Conservation (phyloP, 805 yeast species). For the Candida vaughaniae region DNA sequence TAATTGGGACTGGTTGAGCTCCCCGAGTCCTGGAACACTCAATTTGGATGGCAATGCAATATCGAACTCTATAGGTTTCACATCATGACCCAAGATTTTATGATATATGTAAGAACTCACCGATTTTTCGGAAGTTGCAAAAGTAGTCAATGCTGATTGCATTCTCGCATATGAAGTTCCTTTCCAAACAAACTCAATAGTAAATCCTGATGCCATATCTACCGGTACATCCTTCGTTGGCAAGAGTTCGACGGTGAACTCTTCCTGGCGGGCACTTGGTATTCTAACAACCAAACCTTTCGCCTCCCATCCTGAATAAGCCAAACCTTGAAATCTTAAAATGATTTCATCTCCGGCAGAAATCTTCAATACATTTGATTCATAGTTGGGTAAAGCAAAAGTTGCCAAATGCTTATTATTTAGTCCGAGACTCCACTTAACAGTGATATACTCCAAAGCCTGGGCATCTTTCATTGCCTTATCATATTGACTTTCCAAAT, state of each 20-base stretch:
- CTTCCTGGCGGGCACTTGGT: conserved; percentile 66
- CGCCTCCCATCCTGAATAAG: conserved; percentile 61
- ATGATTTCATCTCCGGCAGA: conserved; percentile 85
- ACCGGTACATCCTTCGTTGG: conserved; percentile 52
- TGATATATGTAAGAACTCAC: conserved; percentile 76
- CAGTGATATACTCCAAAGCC: conserved; percentile 68
- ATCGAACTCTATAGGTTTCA: conserved; percentile 60
- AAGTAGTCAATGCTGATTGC: conserved; percentile 71
- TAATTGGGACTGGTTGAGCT: conserved; percentile 74
- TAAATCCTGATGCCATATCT: conserved; percentile 60
- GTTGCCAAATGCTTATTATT: conserved; percentile 67
- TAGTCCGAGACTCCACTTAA: conserved; percentile 70
- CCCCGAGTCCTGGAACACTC: conserved; percentile 65
- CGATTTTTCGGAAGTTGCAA: conserved; percentile 69
- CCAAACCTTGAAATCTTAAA: conserved; percentile 59
- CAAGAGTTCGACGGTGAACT: conserved; percentile 67
- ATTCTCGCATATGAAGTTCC: conserved; percentile 79
- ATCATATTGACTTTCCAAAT: conserved; percentile 80
- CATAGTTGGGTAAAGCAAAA: conserved; percentile 67
- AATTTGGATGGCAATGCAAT: conserved; percentile 59
- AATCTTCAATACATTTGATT: conserved; percentile 61
- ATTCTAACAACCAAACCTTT: conserved; percentile 68
- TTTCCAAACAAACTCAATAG: conserved; percentile 88
- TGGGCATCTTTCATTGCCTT: conserved; percentile 71
- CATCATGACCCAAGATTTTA: conserved; percentile 77